These are phyloP conservation scores for Ilyonectria robusta DNA, from an alignment of 2,329 filamentous ascomycete species.

Conservation along the genomic window DNA sequence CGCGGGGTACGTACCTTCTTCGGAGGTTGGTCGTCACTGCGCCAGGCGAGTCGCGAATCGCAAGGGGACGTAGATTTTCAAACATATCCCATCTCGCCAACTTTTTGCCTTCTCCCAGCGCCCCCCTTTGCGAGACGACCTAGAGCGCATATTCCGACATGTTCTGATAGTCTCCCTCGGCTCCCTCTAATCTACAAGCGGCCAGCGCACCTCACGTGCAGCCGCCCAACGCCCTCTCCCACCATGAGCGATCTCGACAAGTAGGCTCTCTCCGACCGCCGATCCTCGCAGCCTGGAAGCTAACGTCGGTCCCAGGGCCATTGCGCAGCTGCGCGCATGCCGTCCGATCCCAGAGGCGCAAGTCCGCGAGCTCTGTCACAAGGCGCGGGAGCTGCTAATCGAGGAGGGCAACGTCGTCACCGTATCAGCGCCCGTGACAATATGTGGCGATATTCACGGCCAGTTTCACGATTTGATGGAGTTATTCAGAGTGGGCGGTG, in stretches of 20 bases:
- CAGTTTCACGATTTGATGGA: slow-evolving; percentile 99
- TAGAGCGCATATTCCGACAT: slow-evolving; percentile 39
- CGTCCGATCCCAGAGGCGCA: slow-evolving; percentile 95
- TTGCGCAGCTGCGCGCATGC: slow-evolving; percentile 94
- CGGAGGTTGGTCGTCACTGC: slow-evolving; percentile 20
- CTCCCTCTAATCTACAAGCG: slow-evolving; percentile 33
- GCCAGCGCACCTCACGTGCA: slow-evolving; percentile 42
- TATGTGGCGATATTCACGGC: slow-evolving; percentile 97
- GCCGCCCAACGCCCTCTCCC: slow-evolving; percentile 19
- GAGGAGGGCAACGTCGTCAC: slow-evolving; percentile 98
- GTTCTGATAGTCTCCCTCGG: slow-evolving; percentile 40
- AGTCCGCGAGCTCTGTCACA: slow-evolving; percentile 97
- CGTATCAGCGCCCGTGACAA: slow-evolving; percentile 95
- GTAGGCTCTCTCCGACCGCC: slow-evolving; percentile 61
- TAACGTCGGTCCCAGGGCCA: slow-evolving; percentile 74
- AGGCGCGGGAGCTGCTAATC: slow-evolving; percentile 94
- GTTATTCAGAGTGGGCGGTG: slow-evolving; percentile 91
- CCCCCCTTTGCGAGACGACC: slow-evolving; percentile 11
- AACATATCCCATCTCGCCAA: slow-evolving; percentile 30
- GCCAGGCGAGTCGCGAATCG: slow-evolving; percentile 31
- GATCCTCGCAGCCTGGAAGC: slow-evolving; percentile 22
- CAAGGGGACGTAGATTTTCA: slow-evolving; percentile 35
- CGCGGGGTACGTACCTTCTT: slow-evolving; percentile 37
- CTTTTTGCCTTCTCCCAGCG: slow-evolving; percentile 17
- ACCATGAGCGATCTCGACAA: slow-evolving; percentile 94